A percentile compares a stretch with the other conserved stretches of the same genome.
Conservation (phyloP, 2,329 filamentous ascomycete genomes). For the Curvularia lunata region DNA sequence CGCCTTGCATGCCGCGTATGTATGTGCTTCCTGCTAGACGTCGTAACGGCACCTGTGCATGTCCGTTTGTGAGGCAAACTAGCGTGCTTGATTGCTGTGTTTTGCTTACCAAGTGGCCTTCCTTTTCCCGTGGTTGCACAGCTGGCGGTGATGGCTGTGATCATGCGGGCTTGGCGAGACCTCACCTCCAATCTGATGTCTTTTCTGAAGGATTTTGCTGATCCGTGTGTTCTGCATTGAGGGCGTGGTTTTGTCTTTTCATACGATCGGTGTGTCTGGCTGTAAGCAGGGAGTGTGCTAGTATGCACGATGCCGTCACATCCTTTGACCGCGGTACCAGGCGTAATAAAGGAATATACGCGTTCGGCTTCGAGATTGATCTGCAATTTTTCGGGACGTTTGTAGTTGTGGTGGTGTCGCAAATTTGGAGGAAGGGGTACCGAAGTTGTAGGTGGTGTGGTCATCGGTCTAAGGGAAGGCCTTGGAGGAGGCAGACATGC, state of each 20-base stretch:
- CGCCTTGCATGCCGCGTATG: not conserved
- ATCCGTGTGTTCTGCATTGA: constrained; percentile 9
- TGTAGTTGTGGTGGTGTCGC: constrained; percentile 31
- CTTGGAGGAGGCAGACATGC: constrained; percentile 21
- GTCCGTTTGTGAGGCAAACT: constrained; percentile 1
- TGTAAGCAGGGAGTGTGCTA: constrained; percentile 27
- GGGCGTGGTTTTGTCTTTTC: constrained; percentile 5
- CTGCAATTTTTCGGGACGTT: constrained; percentile 22
- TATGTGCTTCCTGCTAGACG: constrained; percentile 2
- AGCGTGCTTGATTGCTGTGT: constrained; percentile 6
- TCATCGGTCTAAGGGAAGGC: constrained; percentile 32
- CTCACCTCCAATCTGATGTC: constrained; percentile 20
- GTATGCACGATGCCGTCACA: constrained; percentile 38
- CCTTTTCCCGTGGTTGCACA: constrained; percentile 19
- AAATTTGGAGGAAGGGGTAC: constrained; percentile 32
- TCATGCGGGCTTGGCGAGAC: constrained; percentile 23
- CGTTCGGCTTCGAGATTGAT: constrained; percentile 25
- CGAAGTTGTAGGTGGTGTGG: constrained; percentile 25
- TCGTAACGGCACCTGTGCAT: not conserved
- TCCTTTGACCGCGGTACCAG: constrained; percentile 27
- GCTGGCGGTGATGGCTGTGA: constrained; percentile 18
- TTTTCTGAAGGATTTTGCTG: constrained; percentile 10
- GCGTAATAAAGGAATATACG: constrained; percentile 16
- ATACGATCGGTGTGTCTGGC: constrained; percentile 14
- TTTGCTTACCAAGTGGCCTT: constrained; percentile 21